Conservation (phyloP, 805 yeast species). For the Teunomyces tritomae region DNA sequence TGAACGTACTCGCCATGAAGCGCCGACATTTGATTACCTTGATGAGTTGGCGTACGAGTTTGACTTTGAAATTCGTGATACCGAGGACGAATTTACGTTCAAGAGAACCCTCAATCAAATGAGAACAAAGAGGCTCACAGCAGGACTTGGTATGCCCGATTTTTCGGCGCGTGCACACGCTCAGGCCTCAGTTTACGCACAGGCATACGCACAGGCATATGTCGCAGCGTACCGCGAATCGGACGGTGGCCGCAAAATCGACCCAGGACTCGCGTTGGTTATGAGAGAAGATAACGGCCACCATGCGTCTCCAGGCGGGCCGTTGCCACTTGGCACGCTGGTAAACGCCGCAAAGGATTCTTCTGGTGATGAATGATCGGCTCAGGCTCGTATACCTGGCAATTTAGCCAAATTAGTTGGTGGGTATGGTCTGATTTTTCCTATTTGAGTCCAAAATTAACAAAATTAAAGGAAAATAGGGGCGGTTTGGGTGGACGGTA, state of each 20-base stretch:
- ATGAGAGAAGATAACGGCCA: background rate
- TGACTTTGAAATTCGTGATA: background rate
- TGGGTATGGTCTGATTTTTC: too few relatives aligned
- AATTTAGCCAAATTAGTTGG: too few relatives aligned
- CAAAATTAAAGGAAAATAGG: too few relatives aligned
- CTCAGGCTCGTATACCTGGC: too few relatives aligned
- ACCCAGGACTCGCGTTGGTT: background rate
- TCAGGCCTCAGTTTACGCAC: background rate
- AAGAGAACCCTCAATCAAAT: background rate
- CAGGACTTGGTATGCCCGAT: background rate
- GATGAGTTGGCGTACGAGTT: conserved; percentile 1
- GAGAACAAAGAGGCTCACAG: background rate
- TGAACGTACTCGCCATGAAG: background rate
- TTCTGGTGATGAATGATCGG: background rate
- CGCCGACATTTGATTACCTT: background rate
- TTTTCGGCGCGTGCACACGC: background rate
- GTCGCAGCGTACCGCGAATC: background rate
- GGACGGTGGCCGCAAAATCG: background rate
- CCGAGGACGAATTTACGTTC: background rate
- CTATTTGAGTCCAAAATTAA: too few relatives aligned
- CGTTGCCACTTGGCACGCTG: background rate
- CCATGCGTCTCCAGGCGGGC: background rate
- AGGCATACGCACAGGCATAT: background rate
- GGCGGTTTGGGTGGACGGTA: too few relatives aligned
- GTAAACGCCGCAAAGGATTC: background rate